These are phyloP conservation scores for Juglanconis juglandina DNA, from an alignment of 2,329 filamentous ascomycete genomes.

Conservation along the genomic window DNA sequence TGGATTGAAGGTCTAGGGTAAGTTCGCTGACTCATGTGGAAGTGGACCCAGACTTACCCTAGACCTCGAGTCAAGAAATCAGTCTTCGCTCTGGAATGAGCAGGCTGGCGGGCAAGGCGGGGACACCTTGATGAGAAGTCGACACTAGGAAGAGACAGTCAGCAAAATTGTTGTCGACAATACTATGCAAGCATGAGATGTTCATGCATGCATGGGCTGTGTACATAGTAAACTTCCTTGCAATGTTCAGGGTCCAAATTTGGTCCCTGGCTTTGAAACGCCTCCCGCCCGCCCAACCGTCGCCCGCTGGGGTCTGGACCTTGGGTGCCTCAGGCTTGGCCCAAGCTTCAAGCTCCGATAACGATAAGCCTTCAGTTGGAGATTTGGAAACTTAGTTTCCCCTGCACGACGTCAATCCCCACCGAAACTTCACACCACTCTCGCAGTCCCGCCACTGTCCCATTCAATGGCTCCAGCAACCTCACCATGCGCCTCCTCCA, in stretches of 20 bases:
- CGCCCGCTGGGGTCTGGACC: no score
- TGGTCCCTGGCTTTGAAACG: no score
- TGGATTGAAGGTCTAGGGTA: neutral
- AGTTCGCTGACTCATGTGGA: neutral
- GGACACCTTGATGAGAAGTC: no score
- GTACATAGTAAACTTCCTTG: no score
- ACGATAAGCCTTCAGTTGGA: neutral
- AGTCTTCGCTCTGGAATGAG: neutral
- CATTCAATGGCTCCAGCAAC: conserved; percentile 14
- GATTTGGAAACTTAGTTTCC: neutral
- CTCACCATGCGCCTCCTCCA: conserved; percentile 16
- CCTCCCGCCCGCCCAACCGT: no score
- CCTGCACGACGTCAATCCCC: neutral
- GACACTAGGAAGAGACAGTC: no score
- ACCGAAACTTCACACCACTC: neutral
- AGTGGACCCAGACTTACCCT: neutral
- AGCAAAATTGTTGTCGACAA: no score
- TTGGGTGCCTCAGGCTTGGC: no score
- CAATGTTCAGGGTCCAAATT: no score
- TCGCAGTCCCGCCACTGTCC: neutral
- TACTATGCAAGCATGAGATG: no score
- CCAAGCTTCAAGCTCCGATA: neutral
- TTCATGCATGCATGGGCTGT: no score
- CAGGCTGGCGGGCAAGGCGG: no score
- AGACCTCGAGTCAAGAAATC: neutral